Percentiles rank a stretch among this genome's conserved stretches.
Conservation (phyloP, 805 yeast genomes). For the Saccharomycopsis olivae region DNA sequence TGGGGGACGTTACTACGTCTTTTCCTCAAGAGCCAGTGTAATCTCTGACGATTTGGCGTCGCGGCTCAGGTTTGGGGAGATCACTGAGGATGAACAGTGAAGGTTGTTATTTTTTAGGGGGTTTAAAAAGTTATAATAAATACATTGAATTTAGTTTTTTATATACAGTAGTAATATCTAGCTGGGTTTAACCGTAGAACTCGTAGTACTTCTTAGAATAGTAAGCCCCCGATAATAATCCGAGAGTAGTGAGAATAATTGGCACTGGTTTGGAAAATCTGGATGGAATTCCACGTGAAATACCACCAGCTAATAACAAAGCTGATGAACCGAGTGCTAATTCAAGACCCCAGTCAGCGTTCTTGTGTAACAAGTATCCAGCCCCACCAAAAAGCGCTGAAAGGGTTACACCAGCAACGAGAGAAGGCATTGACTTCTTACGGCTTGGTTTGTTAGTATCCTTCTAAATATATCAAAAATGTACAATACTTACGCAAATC, state of each 20-base stretch:
- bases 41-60: conserved; percentile 25
- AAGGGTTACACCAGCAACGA: conserved; percentile 62
- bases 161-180: no score
- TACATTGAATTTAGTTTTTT: background rate
- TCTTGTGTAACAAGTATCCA: conserved; percentile 63
- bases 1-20: conserved; percentile 50
- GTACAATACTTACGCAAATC: conserved; percentile 36
- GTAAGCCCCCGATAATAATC: conserved; percentile 53
- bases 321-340: conserved; percentile 65
- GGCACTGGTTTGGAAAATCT: conserved; percentile 69
- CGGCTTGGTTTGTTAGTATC: conserved; percentile 25
- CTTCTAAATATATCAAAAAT: background rate
- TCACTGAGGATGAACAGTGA: conserved; percentile 8
- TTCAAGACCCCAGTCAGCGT: conserved; percentile 74
- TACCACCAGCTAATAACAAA: conserved; percentile 56
- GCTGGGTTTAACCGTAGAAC: conserved; percentile 40
- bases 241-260: conserved; percentile 48
- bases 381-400: conserved; percentile 53
- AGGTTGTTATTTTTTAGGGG: background rate
- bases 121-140: no score
- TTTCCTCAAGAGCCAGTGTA: conserved; percentile 26
- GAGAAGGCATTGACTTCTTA: conserved; percentile 69
- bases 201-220: conserved; percentile 68
- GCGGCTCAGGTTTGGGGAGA: conserved; percentile 17
- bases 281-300: conserved; percentile 55